Percentiles rank a stretch among this genome's conserved stretches.
Conservation (phyloP, 1,139 yeast species). For the Chernovozyma sophiae-reginae region DNA sequence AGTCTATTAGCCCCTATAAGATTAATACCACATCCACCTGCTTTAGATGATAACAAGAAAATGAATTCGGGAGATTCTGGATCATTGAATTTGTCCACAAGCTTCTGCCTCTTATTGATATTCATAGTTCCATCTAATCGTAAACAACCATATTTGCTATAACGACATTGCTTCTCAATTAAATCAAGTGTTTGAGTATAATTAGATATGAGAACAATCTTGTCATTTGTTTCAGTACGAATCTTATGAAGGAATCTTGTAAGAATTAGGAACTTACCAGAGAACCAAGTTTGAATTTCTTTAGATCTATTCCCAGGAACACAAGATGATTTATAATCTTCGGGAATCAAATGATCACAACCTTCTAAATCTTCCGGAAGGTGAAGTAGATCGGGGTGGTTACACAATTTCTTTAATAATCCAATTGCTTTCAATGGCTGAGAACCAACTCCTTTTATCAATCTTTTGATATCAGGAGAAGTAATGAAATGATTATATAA, state of each 20-base stretch:
- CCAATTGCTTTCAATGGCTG: slow-evolving; percentile 93
- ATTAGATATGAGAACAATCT: slow-evolving; percentile 89
- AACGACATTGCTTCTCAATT: slow-evolving; percentile 80
- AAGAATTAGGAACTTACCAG: slow-evolving; percentile 62
- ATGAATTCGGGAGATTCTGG: slow-evolving; percentile 88
- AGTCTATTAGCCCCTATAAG: slow-evolving; percentile 93
- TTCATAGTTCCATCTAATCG: slow-evolving; percentile 91
- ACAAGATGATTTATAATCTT: slow-evolving; percentile 53
- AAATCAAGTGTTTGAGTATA: slow-evolving; percentile 92
- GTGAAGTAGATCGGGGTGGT: slow-evolving; percentile 82
- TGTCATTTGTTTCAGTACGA: slow-evolving; percentile 79
- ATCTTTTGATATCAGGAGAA: slow-evolving; percentile 71
- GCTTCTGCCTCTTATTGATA: slow-evolving; percentile 86
- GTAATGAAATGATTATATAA: slow-evolving; percentile 73
- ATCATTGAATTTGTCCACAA: slow-evolving; percentile 87
- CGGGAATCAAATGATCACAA: slow-evolving; percentile 62
- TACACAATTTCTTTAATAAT: slow-evolving; percentile 80
- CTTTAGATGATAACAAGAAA: slow-evolving; percentile 86
- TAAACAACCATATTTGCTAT: slow-evolving; percentile 68
- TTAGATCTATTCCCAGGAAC: slow-evolving; percentile 32
- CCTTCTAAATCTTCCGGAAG: slow-evolving; percentile 78
- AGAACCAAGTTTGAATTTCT: slow-evolving; percentile 57
- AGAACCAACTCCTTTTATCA: slow-evolving; percentile 67
- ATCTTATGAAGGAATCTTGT: slow-evolving; percentile 76
- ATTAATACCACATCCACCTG: slow-evolving; percentile 99